Evolutionary conservation across 805 yeast genomes (phyloP).

Genomic region (Teunomyces kruisii): DNA sequence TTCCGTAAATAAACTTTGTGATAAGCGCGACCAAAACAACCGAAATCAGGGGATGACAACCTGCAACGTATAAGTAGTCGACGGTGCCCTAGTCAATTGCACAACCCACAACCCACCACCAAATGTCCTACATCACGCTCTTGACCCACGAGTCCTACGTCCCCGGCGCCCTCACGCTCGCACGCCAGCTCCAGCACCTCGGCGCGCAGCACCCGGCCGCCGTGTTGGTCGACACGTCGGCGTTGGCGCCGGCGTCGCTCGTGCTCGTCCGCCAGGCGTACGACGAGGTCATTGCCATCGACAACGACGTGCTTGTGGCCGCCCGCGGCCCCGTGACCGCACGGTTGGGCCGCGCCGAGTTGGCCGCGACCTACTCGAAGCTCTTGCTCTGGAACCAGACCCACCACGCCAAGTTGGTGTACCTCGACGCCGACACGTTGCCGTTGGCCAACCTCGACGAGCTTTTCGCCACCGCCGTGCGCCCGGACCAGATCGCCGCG

Average conservation of each 20-base stretch:
- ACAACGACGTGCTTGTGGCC: slow-evolving; percentile 15
- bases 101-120: too few species aligned
- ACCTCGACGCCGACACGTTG: slow-evolving; percentile 29
- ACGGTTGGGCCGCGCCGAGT: slow-evolving; percentile 25
- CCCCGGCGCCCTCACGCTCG: slow-evolving; percentile 36
- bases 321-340: slow-evolving; percentile 19
- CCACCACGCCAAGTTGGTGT: slow-evolving; percentile 21
- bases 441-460: slow-evolving; percentile 22
- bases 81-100: too few species aligned
- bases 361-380: slow-evolving; percentile 27
- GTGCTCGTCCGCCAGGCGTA: slow-evolving; percentile 19
- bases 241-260: slow-evolving; percentile 16
- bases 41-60: not conserved
- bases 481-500: slow-evolving; percentile 16
- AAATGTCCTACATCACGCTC: slow-evolving; percentile 28
- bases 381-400: slow-evolving; percentile 25
- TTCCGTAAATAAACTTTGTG: not conserved
- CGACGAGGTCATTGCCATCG: slow-evolving; percentile 27
- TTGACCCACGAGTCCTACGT: slow-evolving; percentile 32
- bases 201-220: slow-evolving; percentile 18
- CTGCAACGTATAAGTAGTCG: not conserved
- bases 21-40: not conserved
- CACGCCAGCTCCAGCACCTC: slow-evolving; percentile 19
- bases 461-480: slow-evolving; percentile 18
- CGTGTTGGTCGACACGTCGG: slow-evolving; percentile 16